Evolutionary conservation across 805 yeast species (phyloP).

Genomic region (Henningerozyma blattae): DNA sequence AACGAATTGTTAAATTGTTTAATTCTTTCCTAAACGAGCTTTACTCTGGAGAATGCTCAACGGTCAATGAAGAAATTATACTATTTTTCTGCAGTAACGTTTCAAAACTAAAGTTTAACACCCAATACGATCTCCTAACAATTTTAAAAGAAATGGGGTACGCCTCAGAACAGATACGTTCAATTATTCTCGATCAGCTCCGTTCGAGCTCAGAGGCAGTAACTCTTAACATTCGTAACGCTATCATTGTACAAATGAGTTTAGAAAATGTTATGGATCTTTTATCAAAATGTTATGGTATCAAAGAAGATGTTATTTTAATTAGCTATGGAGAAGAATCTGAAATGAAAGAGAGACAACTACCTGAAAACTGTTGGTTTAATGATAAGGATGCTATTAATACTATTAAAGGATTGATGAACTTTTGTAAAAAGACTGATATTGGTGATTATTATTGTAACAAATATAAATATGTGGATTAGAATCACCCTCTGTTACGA

Average conservation of each 20-base stretch:
- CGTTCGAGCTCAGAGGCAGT: constrained; percentile 1
- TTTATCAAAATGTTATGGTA: constrained; percentile 7
- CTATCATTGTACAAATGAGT: constrained; percentile 6
- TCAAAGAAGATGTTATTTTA: constrained; percentile 8
- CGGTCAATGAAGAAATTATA: constrained; percentile 5
- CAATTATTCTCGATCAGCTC: constrained; percentile 11
- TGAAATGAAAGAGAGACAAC: constrained; percentile 8
- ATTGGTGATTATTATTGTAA: neutral
- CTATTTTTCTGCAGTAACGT: constrained; percentile 15
- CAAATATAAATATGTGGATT: neutral
- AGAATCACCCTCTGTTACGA: too few relatives aligned
- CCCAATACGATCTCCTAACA: constrained; percentile 13
- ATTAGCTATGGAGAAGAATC: constrained; percentile 7
- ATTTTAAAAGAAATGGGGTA: constrained; percentile 11
- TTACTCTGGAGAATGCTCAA: constrained; percentile 3
- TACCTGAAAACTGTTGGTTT: neutral
- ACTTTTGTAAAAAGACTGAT: neutral
- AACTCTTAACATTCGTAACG: constrained; percentile 2
- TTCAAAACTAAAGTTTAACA: constrained; percentile 8
- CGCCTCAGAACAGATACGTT: constrained; percentile 16
- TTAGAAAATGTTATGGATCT: constrained; percentile 7
- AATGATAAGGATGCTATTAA: neutral
- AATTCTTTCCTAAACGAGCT: constrained; percentile 5
- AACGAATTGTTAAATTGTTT: constrained; percentile 8
- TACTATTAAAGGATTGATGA: neutral